Conservation (phyloP, 352 stramenopile genomes). For the Phytophthora vignae region DNA sequence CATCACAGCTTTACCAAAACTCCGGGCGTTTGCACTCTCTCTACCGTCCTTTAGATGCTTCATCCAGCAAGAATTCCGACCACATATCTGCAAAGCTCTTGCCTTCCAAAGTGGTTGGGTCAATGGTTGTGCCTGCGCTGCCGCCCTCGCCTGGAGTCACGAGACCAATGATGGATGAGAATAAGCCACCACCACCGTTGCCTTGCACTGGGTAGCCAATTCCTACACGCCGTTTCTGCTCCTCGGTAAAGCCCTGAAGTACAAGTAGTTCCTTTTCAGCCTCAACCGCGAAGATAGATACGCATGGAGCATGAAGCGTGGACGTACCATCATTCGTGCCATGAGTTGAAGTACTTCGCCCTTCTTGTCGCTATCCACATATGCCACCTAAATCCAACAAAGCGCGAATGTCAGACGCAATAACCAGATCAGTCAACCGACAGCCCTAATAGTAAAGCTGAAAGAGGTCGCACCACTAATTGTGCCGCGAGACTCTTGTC, state of each 20-base stretch:
- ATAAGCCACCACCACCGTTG: conserved; percentile 70
- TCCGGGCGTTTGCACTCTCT: not conserved
- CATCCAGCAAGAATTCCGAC: conserved; percentile 74
- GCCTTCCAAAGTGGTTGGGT: conserved; percentile 48
- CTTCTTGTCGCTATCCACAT: conserved; percentile 79
- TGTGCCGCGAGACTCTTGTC: conserved; percentile 79
- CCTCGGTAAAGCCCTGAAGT: conserved; percentile 63
- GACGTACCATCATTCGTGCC: conserved; percentile 71
- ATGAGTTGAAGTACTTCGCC: conserved; percentile 76
- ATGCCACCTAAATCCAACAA: conserved; percentile 51
- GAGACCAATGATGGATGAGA: conserved; percentile 71
- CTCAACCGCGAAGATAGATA: not conserved
- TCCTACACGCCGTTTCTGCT: conserved; percentile 73
- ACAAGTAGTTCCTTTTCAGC: not conserved
- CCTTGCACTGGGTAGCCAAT: conserved; percentile 59
- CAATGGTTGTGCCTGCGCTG: conserved; percentile 6
- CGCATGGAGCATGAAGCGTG: not conserved
- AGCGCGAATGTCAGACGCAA: not conserved
- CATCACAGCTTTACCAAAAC: too few relatives aligned
- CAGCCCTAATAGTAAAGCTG: not conserved
- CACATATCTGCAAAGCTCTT: conserved; percentile 81
- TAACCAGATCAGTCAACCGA: not conserved
- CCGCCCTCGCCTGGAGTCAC: conserved; percentile 38
- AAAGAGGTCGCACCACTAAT: conserved; percentile 52
- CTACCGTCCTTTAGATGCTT: conserved; percentile 41